phyloP scores from a whole-genome alignment of 1,284 basidiomycete species.

The Tylopilus sp. region DNA sequence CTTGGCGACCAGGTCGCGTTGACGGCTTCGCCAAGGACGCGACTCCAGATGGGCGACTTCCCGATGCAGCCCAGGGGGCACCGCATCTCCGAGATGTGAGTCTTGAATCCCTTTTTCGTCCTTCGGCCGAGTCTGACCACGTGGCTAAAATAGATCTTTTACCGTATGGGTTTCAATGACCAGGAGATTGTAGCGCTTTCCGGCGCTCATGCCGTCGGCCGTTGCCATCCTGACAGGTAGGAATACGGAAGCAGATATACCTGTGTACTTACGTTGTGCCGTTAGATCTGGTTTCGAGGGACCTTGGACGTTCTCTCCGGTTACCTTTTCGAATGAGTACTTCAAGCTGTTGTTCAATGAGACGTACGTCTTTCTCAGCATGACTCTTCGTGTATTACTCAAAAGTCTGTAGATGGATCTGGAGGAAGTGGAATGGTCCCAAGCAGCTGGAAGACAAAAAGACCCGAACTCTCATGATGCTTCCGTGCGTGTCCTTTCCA shows the following conservation, averaged over 20 bases:
- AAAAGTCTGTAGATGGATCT: slow-evolving; percentile 52
- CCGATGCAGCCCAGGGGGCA: slow-evolving; percentile 80
- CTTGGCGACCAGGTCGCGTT: slow-evolving; percentile 85
- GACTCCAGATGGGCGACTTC: slow-evolving; percentile 92
- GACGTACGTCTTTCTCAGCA: slow-evolving; percentile 47
- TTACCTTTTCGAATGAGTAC: slow-evolving; percentile 85
- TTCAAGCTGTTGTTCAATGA: slow-evolving; percentile 86
- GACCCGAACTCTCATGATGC: slow-evolving; percentile 90
- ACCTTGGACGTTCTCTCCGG: slow-evolving; percentile 88
- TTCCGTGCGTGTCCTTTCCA: slow-evolving; percentile 56
- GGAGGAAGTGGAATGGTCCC: slow-evolving; percentile 87
- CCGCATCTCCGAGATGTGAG: slow-evolving; percentile 78
- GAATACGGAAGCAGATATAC: no score
- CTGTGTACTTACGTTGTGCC: background rate
- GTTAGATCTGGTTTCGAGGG: slow-evolving; percentile 81
- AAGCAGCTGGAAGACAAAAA: slow-evolving; percentile 94
- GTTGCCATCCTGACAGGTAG: slow-evolving; percentile 79
- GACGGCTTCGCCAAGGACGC: slow-evolving; percentile 73
- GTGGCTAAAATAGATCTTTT: slow-evolving; percentile 61
- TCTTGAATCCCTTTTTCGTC: slow-evolving; percentile 5
- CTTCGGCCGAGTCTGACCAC: background rate
- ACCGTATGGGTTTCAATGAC: slow-evolving; percentile 96
- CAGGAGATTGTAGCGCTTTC: slow-evolving; percentile 93
- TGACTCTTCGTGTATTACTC: background rate
- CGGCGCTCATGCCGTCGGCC: slow-evolving; percentile 92